Conservation (phyloP, 177 flowering plant genomes). For the Telopea speciosissima region DNA sequence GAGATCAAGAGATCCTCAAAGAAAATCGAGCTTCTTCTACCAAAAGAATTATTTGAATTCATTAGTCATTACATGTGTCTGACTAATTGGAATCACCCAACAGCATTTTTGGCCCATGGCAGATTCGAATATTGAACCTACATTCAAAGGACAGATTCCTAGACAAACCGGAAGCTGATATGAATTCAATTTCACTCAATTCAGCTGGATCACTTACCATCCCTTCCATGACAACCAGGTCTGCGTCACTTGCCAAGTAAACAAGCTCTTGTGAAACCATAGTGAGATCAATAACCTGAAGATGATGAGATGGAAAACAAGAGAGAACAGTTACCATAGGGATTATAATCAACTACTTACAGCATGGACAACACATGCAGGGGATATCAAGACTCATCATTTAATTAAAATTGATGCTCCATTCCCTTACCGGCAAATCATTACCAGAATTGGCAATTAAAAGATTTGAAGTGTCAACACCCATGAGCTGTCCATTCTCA, state of each 20-base stretch:
- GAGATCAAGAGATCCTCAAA: too few species aligned
- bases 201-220: constrained; percentile 53
- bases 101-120: background rate
- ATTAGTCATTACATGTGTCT: background rate
- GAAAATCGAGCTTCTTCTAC: too few species aligned
- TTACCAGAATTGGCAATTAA: constrained; percentile 93
- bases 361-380: background rate
- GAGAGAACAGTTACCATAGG: background rate
- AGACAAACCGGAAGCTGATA: too few species aligned
- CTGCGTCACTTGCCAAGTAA: constrained; percentile 78
- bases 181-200: constrained; percentile 5
- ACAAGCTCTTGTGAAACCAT: constrained; percentile 87
- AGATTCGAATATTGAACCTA: background rate
- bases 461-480: constrained; percentile 80
- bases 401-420: background rate
- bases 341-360: background rate
- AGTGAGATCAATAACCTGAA: constrained; percentile 95
- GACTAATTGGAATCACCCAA: background rate
- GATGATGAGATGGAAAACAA: constrained; percentile 2
- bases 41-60: too few species aligned
- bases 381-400: background rate
- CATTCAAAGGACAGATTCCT: background rate
- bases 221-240: constrained; percentile 89
- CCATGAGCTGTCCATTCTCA: constrained; percentile 67
- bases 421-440: constrained; percentile 86